A percentile compares a stretch with the other conserved stretches of the same genome.
phyloP scores from a whole-genome alignment of 805 yeast species.

The Suhomyces sp. region DNA sequence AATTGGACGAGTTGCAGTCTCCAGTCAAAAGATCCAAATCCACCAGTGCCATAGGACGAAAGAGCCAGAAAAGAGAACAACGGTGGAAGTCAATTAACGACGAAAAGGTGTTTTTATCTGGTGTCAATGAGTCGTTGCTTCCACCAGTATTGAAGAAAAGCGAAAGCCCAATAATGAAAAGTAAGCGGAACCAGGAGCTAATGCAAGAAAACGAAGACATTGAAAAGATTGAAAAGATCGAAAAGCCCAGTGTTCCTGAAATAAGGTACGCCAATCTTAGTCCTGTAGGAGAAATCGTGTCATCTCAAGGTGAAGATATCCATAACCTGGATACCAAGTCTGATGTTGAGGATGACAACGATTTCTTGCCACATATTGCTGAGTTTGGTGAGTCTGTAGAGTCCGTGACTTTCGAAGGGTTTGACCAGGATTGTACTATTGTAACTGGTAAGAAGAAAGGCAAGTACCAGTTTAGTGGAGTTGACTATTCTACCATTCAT shows the following conservation, averaged over 20 bases:
- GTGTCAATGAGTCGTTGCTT: conserved; percentile 28
- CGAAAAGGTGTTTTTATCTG: conserved; percentile 27
- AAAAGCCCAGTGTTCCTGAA: not conserved
- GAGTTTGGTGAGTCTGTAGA: conserved; percentile 23
- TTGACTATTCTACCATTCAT: not conserved
- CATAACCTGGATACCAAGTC: not conserved
- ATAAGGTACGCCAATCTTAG: not conserved
- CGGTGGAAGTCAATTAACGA: conserved; percentile 25
- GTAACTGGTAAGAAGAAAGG: conserved; percentile 6
- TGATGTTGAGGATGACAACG: conserved; percentile 5
- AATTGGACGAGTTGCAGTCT: not conserved
- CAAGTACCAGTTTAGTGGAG: conserved; percentile 3
- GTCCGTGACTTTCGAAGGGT: conserved; percentile 17
- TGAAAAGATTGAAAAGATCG: not conserved
- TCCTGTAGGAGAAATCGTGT: conserved; percentile 9
- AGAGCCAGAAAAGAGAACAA: conserved; percentile 15
- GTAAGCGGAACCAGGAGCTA: conserved; percentile 17
- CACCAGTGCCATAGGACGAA: conserved; percentile 15
- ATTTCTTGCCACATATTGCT: conserved; percentile 17
- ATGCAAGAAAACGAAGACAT: not conserved
- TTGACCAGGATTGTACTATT: conserved; percentile 20
- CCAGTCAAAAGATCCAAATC: conserved; percentile 26
- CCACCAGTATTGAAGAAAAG: conserved; percentile 34
- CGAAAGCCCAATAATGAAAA: conserved; percentile 29
- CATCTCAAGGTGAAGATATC: not conserved